phyloP scores from a whole-genome alignment of 257 asterid genomes.

The Solanum lycopersicoides region DNA sequence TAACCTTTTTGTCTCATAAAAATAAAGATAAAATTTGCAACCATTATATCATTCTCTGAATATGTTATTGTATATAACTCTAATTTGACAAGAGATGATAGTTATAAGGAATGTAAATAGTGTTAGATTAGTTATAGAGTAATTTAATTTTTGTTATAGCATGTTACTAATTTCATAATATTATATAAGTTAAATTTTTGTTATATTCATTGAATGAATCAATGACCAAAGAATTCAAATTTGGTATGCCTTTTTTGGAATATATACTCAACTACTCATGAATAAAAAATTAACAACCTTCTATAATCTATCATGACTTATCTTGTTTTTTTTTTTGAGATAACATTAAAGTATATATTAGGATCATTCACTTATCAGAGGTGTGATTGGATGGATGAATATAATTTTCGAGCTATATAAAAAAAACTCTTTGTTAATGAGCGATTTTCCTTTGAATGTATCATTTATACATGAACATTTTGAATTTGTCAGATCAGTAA shows the following conservation, averaged over 20 bases:
- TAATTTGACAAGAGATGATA: not conserved
- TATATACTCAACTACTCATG: not conserved
- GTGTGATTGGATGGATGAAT: not conserved
- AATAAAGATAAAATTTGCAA: too few species aligned
- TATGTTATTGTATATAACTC: not conserved
- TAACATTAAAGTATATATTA: not conserved
- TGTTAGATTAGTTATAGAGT: not conserved
- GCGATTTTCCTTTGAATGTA: not conserved
- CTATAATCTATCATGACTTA: not conserved
- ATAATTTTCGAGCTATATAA: not conserved
- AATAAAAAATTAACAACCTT: not conserved
- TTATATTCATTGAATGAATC: not conserved
- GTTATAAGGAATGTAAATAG: not conserved
- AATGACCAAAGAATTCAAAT: not conserved
- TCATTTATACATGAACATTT: accelerated
- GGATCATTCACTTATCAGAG: not conserved
- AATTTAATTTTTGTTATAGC: not conserved
- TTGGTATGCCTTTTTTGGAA: not conserved
- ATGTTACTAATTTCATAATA: not conserved
- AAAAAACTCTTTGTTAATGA: not conserved
- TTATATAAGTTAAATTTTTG: not conserved
- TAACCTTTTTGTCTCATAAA: too few species aligned
- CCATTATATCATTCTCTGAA: not conserved
- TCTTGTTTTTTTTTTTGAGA: not conserved
- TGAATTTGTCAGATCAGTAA: not conserved